Conservation (phyloP, 2,329 filamentous ascomycete species). For the Botryotinia convoluta region DNA sequence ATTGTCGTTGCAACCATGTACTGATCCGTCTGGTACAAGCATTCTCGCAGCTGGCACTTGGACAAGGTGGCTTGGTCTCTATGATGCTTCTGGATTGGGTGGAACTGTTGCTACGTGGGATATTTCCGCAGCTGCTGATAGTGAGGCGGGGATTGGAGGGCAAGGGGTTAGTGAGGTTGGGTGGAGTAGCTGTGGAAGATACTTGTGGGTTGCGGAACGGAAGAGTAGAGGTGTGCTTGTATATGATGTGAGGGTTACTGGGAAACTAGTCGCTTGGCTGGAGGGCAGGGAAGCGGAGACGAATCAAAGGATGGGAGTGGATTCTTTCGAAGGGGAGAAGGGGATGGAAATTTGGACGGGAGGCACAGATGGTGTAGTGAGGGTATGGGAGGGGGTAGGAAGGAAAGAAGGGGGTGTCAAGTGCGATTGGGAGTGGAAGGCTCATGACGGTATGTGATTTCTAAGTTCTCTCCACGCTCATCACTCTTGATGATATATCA, state of each 20-base stretch:
- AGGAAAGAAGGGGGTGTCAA: conserved; percentile 42
- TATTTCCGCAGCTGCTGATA: conserved; percentile 54
- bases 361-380: conserved; percentile 51
- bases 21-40: conserved; percentile 31
- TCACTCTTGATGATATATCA: background rate
- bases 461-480: background rate
- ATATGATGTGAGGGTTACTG: conserved; percentile 61
- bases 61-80: conserved; percentile 61
- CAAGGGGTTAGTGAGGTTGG: conserved; percentile 59
- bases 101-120: conserved; percentile 57
- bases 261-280: conserved; percentile 54
- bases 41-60: conserved; percentile 59
- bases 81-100: conserved; percentile 56
- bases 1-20: conserved; percentile 45
- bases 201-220: conserved; percentile 61
- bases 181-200: conserved; percentile 63
- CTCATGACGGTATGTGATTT: conserved; percentile 35
- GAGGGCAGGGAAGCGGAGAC: conserved; percentile 49
- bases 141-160: conserved; percentile 52
- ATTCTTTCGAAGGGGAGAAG: conserved; percentile 50
- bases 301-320: conserved; percentile 56
- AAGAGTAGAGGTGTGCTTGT: conserved; percentile 54
- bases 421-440: conserved; percentile 37
- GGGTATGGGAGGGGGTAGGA: conserved; percentile 58
- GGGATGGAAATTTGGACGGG: conserved; percentile 64